Percentiles rank a stretch among this genome's conserved stretches.
phyloP scores from a whole-genome alignment of 2,329 filamentous ascomycete genomes.

The Fusarium torreyae region DNA sequence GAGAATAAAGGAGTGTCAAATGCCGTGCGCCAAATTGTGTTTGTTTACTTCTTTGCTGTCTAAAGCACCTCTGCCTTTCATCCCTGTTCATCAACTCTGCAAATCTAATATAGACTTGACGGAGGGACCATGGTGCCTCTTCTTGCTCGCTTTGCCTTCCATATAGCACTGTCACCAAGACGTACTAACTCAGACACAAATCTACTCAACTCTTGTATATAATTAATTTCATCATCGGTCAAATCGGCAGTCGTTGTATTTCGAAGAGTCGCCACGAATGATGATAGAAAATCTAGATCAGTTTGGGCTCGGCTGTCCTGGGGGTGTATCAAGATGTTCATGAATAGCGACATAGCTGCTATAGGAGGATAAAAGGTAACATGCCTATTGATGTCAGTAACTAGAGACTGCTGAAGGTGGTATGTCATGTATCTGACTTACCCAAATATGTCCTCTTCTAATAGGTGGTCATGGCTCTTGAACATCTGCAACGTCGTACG shows the following conservation, averaged over 20 bases:
- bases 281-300: background rate
- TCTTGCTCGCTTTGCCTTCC: no score
- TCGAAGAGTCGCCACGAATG: background rate
- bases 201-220: background rate
- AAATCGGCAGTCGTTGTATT: background rate
- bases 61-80: no score
- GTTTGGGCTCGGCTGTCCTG: background rate
- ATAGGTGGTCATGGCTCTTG: background rate
- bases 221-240: background rate
- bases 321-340: conserved; percentile 6
- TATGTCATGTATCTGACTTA: background rate
- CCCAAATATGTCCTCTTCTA: background rate
- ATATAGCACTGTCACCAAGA: no score
- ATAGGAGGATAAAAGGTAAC: background rate
- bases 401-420: fast-evolving
- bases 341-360: background rate
- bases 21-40: no score
- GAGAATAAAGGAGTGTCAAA: no score
- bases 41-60: no score
- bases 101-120: no score
- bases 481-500: background rate
- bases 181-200: no score
- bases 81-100: no score
- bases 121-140: no score
- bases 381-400: background rate